Evolutionary conservation across 345 rosid species (phyloP).

Genomic region (Psidium friedrichsthalianum): DNA sequence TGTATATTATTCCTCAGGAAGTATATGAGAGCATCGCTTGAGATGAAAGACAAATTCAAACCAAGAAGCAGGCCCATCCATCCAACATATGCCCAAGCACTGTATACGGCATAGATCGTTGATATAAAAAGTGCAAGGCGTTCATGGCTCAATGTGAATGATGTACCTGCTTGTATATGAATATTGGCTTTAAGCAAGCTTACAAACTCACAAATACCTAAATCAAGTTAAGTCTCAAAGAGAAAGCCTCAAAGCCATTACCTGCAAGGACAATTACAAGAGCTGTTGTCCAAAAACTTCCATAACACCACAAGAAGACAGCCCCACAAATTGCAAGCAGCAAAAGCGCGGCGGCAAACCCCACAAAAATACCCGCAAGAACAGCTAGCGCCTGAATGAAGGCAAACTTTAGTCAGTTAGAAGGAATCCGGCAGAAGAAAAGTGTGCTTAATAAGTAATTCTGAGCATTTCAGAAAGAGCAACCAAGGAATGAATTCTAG

Average conservation of each 20-base stretch:
- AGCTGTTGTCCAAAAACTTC: conserved; percentile 87
- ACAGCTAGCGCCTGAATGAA: conserved; percentile 50
- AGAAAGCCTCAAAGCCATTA: conserved; percentile 13
- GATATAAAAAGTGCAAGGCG: conserved; percentile 56
- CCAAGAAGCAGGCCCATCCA: conserved; percentile 82
- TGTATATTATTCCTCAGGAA: conserved; percentile 51
- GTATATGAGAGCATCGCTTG: conserved; percentile 78
- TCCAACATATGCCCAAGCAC: conserved; percentile 76
- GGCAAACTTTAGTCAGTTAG: conserved; percentile 1
- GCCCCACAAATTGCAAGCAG: conserved; percentile 52
- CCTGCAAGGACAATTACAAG: conserved; percentile 62
- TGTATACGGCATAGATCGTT: conserved; percentile 55
- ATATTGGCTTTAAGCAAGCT: conserved; percentile 1
- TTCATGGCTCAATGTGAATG: conserved; percentile 58
- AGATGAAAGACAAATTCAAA: conserved; percentile 77
- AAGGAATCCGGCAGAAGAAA: neutral
- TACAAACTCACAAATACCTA: neutral
- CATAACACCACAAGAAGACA: conserved; percentile 72
- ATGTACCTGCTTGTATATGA: conserved; percentile 41
- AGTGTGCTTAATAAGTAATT: neutral
- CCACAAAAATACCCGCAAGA: conserved; percentile 48
- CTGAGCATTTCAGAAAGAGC: neutral
- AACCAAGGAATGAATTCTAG: neutral
- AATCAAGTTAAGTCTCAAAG: neutral
- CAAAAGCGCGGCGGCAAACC: conserved; percentile 50